Conservation (phyloP, 345 rosid species). For the Xanthoceras sorbifolium region DNA sequence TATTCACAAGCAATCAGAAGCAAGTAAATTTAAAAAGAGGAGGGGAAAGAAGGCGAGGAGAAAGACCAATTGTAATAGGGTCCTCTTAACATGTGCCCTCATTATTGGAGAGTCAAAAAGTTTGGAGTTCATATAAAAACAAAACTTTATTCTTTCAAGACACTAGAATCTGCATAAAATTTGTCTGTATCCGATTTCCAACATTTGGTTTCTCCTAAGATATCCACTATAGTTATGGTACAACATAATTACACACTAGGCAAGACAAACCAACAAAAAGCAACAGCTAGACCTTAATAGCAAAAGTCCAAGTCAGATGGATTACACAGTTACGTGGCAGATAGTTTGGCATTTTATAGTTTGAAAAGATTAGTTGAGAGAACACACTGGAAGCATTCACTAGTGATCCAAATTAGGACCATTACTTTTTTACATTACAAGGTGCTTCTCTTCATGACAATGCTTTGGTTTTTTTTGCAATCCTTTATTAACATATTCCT, state of each 20-base stretch:
- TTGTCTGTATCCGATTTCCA: too few relatives aligned
- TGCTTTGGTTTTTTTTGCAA: not conserved
- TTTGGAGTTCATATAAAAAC: too few relatives aligned
- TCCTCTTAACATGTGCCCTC: not conserved
- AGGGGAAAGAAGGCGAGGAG: not conserved
- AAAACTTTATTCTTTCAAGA: too few relatives aligned
- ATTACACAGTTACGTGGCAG: not conserved
- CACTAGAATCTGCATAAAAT: too few relatives aligned
- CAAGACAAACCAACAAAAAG: not conserved
- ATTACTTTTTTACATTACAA: not conserved
- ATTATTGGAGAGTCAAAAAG: not conserved
- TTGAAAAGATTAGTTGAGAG: not conserved
- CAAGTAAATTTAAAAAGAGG: not conserved
- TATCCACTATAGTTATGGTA: not conserved
- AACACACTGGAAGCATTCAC: not conserved
- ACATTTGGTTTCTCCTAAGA: too few relatives aligned
- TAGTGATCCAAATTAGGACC: not conserved
- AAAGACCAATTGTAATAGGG: not conserved
- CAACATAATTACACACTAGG: not conserved
- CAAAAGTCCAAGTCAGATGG: not conserved
- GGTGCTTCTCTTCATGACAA: not conserved
- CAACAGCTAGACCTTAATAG: not conserved
- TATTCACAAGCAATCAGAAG: constrained; percentile 4
- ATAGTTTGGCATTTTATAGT: not conserved
- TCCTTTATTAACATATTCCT: not conserved